Conservation (phyloP, 768 basidiomycete genomes). For the Megacollybia marginata region DNA sequence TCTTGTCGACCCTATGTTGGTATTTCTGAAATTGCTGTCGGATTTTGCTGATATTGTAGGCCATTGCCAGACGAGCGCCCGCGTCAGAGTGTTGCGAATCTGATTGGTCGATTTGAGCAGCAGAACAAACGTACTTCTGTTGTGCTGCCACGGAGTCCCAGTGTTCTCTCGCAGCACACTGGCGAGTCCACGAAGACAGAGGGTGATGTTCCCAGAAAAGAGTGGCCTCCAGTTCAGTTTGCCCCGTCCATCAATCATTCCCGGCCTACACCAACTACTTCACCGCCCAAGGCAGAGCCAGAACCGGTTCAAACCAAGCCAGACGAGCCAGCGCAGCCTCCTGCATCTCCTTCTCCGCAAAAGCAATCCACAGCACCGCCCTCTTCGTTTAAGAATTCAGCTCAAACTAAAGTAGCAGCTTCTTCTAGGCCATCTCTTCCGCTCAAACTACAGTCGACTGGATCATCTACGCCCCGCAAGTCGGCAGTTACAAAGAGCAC, state of each 20-base stretch:
- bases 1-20: background rate
- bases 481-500: slow-evolving; percentile 7
- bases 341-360: slow-evolving; percentile 13
- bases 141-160: slow-evolving; percentile 53
- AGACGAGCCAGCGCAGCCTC: slow-evolving; percentile 6
- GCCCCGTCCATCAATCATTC: background rate
- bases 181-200: slow-evolving; percentile 64
- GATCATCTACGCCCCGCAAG: slow-evolving; percentile 17
- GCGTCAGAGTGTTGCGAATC: slow-evolving; percentile 80
- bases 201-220: slow-evolving; percentile 52
- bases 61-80: slow-evolving; percentile 85
- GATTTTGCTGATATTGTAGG: slow-evolving; percentile 31
- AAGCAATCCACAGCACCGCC: slow-evolving; percentile 8
- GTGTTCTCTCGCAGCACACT: slow-evolving; percentile 55
- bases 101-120: slow-evolving; percentile 84
- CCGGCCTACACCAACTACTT: slow-evolving; percentile 17
- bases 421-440: slow-evolving; percentile 8
- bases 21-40: background rate
- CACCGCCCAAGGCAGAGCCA: slow-evolving; percentile 14
- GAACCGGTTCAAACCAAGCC: slow-evolving; percentile 12
- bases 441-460: slow-evolving; percentile 31
- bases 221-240: slow-evolving; percentile 55
- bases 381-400: slow-evolving; percentile 5
- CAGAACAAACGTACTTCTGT: slow-evolving; percentile 61
- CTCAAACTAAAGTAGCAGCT: slow-evolving; percentile 8